Conservation (phyloP, 140 eudicot genomes). For the Ambrosia hybrid region DNA sequence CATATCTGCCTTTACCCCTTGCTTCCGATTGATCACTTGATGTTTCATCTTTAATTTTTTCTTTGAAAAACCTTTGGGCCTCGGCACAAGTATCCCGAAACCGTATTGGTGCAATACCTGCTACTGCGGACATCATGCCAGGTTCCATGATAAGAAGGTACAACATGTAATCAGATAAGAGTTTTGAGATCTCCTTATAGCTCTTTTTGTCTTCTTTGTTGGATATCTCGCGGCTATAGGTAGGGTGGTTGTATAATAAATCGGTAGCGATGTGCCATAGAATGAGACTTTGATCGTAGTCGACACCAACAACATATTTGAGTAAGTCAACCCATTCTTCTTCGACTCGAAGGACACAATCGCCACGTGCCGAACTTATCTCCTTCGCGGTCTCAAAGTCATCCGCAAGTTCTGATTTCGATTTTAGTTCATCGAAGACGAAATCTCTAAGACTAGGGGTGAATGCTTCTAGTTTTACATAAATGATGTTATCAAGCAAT, state of each 20-base stretch:
- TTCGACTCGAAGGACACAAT: conserved; percentile 41
- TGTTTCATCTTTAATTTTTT: background rate
- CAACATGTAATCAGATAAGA: conserved; percentile 46
- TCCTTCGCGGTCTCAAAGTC: conserved; percentile 50
- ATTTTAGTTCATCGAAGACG: conserved; percentile 44
- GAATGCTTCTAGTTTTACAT: conserved; percentile 25
- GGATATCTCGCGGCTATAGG: too few species aligned
- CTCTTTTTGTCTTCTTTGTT: background rate
- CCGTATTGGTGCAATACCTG: conserved; percentile 50
- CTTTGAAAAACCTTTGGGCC: conserved; percentile 29
- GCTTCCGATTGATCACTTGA: background rate
- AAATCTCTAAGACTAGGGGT: conserved; percentile 15
- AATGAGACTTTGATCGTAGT: conserved; percentile 49
- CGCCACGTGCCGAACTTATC: conserved; percentile 44
- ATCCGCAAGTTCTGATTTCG: conserved; percentile 48
- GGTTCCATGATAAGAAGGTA: conserved; percentile 23
- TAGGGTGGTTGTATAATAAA: conserved; percentile 38
- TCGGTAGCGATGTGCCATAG: conserved; percentile 65
- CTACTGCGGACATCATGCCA: too few species aligned
- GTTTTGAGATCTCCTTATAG: background rate
- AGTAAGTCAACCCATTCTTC: conserved; percentile 29
- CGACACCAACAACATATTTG: conserved; percentile 16
- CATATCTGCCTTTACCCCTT: too few species aligned
- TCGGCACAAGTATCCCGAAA: conserved; percentile 55
- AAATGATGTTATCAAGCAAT: conserved; percentile 14